Percentiles rank a stretch among this genome's conserved stretches.
These are phyloP conservation scores for Ceratorhiza oryzae-sativae DNA, from an alignment of 1,284 basidiomycete species.

Conservation along the genomic window DNA sequence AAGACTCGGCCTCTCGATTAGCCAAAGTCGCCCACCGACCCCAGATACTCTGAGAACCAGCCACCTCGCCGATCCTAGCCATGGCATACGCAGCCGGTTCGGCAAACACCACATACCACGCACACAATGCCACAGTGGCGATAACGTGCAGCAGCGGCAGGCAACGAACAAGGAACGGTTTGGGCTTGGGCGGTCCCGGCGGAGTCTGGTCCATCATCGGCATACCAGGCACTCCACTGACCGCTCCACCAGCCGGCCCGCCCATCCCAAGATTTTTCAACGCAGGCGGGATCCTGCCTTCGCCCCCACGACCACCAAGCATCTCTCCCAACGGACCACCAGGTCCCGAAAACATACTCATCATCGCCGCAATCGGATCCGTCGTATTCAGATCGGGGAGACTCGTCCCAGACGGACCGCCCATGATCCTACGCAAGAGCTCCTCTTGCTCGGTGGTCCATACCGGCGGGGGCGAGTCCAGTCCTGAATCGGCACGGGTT, in stretches of 20 bases:
- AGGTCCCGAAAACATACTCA: conserved; percentile 34
- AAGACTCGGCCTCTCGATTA: conserved; percentile 49
- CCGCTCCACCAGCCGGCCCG: not conserved
- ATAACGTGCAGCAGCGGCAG: conserved; percentile 68
- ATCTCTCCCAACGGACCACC: conserved; percentile 33
- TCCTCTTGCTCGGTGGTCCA: conserved; percentile 34
- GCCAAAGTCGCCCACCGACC: conserved; percentile 65
- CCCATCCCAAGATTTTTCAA: conserved; percentile 29
- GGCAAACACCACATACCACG: conserved; percentile 69
- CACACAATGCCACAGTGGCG: conserved; percentile 58
- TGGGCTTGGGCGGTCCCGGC: conserved; percentile 48
- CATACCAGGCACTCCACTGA: not conserved
- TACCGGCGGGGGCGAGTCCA: conserved; percentile 29
- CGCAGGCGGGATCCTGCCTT: conserved; percentile 10
- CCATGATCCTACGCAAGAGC: conserved; percentile 31
- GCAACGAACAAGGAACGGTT: conserved; percentile 63
- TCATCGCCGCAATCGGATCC: conserved; percentile 31
- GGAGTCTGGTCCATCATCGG: conserved; percentile 43
- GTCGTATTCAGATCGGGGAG: not conserved
- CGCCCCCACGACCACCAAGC: conserved; percentile 13
- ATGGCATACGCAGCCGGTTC: conserved; percentile 60
- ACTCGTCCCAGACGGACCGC: conserved; percentile 19
- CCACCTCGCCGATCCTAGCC: conserved; percentile 2
- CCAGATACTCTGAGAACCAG: conserved; percentile 51
- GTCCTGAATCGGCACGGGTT: conserved; percentile 43